phyloP scores from a whole-genome alignment of 2,329 filamentous ascomycete species.

The Sphaerulina vaccinii region DNA sequence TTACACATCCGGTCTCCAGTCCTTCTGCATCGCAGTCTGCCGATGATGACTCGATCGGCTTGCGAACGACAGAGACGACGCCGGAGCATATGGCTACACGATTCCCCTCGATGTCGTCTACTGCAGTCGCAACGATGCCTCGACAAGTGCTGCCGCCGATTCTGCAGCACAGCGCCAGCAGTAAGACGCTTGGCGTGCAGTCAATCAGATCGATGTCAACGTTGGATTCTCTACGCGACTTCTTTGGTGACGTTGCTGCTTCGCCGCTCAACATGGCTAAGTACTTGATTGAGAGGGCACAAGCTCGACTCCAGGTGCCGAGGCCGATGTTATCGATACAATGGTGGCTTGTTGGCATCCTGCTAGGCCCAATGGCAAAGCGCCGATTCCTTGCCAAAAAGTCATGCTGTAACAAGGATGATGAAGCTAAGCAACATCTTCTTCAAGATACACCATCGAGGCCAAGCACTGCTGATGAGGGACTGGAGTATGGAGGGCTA shows the following conservation, averaged over 20 bases:
- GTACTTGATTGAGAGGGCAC: constrained; percentile 33
- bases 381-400: constrained; percentile 29
- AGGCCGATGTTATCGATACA: constrained; percentile 34
- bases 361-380: constrained; percentile 39
- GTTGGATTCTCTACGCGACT: constrained; percentile 25
- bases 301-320: constrained; percentile 31
- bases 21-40: constrained; percentile 11
- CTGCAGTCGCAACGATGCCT: constrained; percentile 10
- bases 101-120: constrained; percentile 13
- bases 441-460: constrained; percentile 10
- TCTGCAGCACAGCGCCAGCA: constrained; percentile 11
- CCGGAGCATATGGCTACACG: constrained; percentile 4
- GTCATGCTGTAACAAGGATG: not conserved
- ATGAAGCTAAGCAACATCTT: constrained; percentile 7
- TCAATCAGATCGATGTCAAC: constrained; percentile 20
- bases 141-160: not conserved
- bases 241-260: constrained; percentile 32
- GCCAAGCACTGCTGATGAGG: not conserved
- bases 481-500: constrained; percentile 30
- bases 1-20: constrained; percentile 11
- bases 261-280: constrained; percentile 34
- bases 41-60: constrained; percentile 3
- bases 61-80: not conserved
- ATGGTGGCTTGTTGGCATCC: constrained; percentile 38
- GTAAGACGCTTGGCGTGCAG: constrained; percentile 18